These are phyloP conservation scores for Begonia masoniana DNA, from an alignment of 306 rosid species.

Conservation along the genomic window DNA sequence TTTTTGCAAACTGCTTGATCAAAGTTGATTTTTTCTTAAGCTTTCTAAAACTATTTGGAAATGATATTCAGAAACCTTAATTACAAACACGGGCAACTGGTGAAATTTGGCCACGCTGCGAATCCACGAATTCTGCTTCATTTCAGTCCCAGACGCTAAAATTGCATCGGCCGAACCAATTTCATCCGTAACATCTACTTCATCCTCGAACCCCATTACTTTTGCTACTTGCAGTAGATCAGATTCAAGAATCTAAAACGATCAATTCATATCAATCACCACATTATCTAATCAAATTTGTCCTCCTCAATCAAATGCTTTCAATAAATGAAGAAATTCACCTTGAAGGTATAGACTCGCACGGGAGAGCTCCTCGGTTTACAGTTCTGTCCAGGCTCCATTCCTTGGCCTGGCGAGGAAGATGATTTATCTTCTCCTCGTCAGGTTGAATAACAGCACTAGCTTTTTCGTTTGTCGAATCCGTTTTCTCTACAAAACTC, in stretches of 20 bases:
- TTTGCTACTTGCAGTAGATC: conserved; percentile 82
- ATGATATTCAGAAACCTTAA: conserved; percentile 42
- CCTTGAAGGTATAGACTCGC: conserved; percentile 71
- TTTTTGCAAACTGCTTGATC: too few relatives aligned
- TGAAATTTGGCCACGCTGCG: conserved; percentile 84
- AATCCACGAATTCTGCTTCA: conserved; percentile 80
- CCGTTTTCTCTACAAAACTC: conserved; percentile 17
- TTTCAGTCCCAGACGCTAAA: conserved; percentile 64
- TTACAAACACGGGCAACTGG: conserved; percentile 76
- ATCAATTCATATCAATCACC: not conserved
- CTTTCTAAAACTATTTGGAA: conserved; percentile 1
- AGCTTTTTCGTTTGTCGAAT: conserved; percentile 16
- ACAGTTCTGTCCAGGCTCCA: conserved; percentile 26
- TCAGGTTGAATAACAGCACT: conserved; percentile 34
- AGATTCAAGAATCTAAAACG: conserved; percentile 64
- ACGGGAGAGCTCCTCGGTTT: conserved; percentile 49
- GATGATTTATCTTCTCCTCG: conserved; percentile 26
- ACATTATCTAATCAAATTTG: not conserved
- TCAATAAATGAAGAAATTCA: conserved; percentile 16
- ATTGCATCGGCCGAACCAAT: conserved; percentile 80
- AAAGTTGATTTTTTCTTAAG: too few relatives aligned
- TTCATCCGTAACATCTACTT: conserved; percentile 67
- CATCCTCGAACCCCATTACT: conserved; percentile 83
- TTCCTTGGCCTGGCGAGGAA: conserved; percentile 29
- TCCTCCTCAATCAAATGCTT: not conserved